Conservation (phyloP, 2,329 filamentous ascomycete genomes). For the Sclerotinia sclerotiorum region DNA sequence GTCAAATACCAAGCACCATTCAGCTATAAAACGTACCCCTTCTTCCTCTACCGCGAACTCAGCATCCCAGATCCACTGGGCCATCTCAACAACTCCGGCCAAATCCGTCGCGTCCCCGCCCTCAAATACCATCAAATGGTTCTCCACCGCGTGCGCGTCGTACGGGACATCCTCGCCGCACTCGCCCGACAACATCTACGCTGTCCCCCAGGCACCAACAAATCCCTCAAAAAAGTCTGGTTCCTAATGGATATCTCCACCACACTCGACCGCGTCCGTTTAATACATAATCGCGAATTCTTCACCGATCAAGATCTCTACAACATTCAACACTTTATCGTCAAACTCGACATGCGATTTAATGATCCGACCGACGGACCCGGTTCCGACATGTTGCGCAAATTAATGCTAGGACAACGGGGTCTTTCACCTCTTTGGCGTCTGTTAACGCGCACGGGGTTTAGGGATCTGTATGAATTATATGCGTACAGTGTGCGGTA, state of each 20-base stretch:
- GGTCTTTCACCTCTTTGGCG: slow-evolving; percentile 57
- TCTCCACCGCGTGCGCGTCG: slow-evolving; percentile 54
- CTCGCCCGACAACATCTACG: slow-evolving; percentile 59
- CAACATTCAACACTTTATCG: slow-evolving; percentile 61
- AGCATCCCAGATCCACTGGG: slow-evolving; percentile 61
- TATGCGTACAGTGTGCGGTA: slow-evolving; percentile 60
- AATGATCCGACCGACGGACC: slow-evolving; percentile 60
- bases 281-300: slow-evolving; percentile 53
- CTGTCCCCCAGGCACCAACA: slow-evolving; percentile 50
- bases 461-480: slow-evolving; percentile 51
- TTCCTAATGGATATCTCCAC: slow-evolving; percentile 66
- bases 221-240: slow-evolving; percentile 67
- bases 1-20: slow-evolving; percentile 55
- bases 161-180: slow-evolving; percentile 61
- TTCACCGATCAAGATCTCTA: slow-evolving; percentile 63
- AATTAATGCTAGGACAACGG: slow-evolving; percentile 60
- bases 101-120: slow-evolving; percentile 56
- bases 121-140: slow-evolving; percentile 70
- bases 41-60: slow-evolving; percentile 56
- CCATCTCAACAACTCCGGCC: slow-evolving; percentile 40
- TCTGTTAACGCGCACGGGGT: slow-evolving; percentile 57
- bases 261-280: slow-evolving; percentile 52
- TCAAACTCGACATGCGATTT: slow-evolving; percentile 72
- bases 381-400: slow-evolving; percentile 51
- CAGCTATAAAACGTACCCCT: slow-evolving; percentile 58